A percentile compares a stretch with the other conserved stretches of the same genome.
Conservation (phyloP, 805 yeast species). For the Lachancea kluyveri region DNA sequence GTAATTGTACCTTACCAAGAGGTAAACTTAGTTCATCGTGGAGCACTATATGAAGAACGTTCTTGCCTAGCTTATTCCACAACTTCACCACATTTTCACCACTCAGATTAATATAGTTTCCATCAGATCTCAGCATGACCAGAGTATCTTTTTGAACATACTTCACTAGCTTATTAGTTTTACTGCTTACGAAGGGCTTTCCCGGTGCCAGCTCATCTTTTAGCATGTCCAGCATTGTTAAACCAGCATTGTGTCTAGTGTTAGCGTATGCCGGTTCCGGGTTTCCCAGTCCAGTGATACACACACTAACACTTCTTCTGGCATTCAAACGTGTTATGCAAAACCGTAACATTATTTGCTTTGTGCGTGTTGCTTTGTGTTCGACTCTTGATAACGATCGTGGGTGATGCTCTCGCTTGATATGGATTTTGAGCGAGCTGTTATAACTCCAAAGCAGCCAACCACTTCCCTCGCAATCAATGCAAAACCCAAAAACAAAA, state of each 20-base stretch:
- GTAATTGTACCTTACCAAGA: constrained; percentile 58
- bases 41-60: constrained; percentile 47
- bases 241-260: constrained; percentile 80
- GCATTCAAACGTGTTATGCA: no score
- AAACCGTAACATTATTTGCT: no score
- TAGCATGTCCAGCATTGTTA: constrained; percentile 40
- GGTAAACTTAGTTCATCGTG: constrained; percentile 75
- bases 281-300: constrained; percentile 51
- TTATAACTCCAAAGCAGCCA: no score
- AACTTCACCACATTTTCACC: constrained; percentile 50
- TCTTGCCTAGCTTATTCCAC: constrained; percentile 36
- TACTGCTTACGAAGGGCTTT: constrained; percentile 11
- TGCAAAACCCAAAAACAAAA: no score
- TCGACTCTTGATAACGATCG: no score
- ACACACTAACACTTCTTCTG: no score
- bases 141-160: constrained; percentile 25
- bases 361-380: no score
- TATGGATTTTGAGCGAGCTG: no score
- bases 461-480: no score
- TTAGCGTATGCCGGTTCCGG: constrained; percentile 56
- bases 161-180: constrained; percentile 9
- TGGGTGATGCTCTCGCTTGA: no score
- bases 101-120: constrained; percentile 60
- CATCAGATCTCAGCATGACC: constrained; percentile 44
- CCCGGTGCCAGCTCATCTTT: constrained; percentile 19